These are phyloP conservation scores for Penicillium ochrochloron DNA, from an alignment of 495 filamentous ascomycete species.

Conservation along the genomic window DNA sequence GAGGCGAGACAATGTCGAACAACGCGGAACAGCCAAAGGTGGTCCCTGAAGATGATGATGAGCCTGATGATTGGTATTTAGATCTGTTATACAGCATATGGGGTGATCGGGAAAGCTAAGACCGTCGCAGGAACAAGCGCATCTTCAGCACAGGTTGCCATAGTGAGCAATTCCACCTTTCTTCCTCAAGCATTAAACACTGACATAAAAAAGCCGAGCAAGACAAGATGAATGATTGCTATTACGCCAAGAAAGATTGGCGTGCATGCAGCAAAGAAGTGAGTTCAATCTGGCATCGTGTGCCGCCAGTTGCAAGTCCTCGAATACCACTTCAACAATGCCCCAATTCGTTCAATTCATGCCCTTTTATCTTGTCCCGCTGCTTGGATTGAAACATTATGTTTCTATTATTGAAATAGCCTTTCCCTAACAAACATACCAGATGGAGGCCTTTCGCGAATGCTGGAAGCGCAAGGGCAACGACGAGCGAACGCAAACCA, in stretches of 20 bases:
- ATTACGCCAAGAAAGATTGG: constrained; percentile 97
- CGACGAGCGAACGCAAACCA: constrained; percentile 76
- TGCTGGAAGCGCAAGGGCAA: constrained; percentile 96
- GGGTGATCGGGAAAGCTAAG: constrained; percentile 20
- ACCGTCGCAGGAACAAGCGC: constrained; percentile 77
- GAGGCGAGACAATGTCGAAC: constrained; percentile 42
- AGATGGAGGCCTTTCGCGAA: constrained; percentile 92
- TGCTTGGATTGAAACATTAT: neutral
- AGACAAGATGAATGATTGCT: constrained; percentile 89
- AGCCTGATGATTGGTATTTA: constrained; percentile 90
- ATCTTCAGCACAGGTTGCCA: constrained; percentile 97
- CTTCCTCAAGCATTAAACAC: neutral
- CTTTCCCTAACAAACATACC: constrained; percentile 24
- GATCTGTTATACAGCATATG: neutral
- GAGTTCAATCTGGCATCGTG: constrained; percentile 36
- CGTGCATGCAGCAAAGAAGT: constrained; percentile 87
- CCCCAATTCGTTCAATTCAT: neutral
- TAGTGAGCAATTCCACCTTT: constrained; percentile 54
- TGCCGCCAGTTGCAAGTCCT: neutral
- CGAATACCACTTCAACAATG: neutral
- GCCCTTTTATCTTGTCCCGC: neutral
- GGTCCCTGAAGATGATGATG: constrained; percentile 70
- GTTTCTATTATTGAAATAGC: neutral
- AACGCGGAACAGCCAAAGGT: constrained; percentile 41
- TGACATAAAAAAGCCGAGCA: constrained; percentile 70